phyloP scores from a whole-genome alignment of 305 asterid genomes.

The Fraxinus albicans region DNA sequence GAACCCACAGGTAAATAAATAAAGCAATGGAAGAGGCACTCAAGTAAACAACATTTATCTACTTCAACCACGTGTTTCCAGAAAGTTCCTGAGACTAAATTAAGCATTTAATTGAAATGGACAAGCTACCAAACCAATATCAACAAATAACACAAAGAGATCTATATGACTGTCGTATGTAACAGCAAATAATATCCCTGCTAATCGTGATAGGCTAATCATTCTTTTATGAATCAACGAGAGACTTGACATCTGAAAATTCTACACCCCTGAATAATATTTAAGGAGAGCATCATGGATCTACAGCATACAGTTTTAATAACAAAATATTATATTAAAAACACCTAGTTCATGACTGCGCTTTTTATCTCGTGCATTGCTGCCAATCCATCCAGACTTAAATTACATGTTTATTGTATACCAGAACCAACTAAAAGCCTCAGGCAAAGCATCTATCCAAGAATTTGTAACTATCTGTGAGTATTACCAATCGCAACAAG shows the following conservation, averaged over 20 bases:
- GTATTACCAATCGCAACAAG: constrained; percentile 70
- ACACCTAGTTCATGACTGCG: neutral
- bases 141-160: constrained; percentile 3
- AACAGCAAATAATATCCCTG: constrained; percentile 13
- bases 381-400: neutral
- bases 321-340: constrained; percentile 4
- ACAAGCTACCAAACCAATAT: constrained; percentile 18
- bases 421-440: constrained; percentile 13
- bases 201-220: constrained; percentile 8
- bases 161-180: constrained; percentile 9
- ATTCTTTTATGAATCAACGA: neutral
- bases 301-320: neutral
- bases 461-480: constrained; percentile 17
- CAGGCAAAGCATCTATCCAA: constrained; percentile 3
- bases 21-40: constrained; percentile 7
- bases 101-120: neutral
- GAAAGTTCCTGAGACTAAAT: neutral
- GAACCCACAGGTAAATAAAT: constrained; percentile 20
- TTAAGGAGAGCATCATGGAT: constrained; percentile 20
- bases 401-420: constrained; percentile 9
- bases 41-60: constrained; percentile 1
- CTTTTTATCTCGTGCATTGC: constrained; percentile 3
- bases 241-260: neutral
- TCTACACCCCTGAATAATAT: neutral
- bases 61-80: constrained; percentile 3